Evolutionary conservation across 331 rosid genomes (phyloP).

Genomic region (Arachis monticola): DNA sequence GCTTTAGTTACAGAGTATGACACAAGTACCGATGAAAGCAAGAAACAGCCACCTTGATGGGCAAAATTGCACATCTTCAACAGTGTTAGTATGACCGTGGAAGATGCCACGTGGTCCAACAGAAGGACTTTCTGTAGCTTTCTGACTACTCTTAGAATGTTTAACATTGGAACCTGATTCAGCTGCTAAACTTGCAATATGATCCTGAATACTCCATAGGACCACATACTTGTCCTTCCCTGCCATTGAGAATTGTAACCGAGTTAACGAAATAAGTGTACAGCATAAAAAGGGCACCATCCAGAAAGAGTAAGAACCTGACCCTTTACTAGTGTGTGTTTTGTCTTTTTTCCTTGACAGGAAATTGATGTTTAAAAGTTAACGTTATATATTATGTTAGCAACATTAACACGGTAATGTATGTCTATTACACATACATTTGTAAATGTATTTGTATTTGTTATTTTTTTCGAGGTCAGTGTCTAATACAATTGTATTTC

Average conservation of each 20-base stretch:
- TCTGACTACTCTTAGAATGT: constrained; percentile 56
- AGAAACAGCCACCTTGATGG: constrained; percentile 74
- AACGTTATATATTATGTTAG: constrained; percentile 14
- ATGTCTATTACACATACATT: constrained; percentile 2
- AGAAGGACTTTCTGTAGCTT: constrained; percentile 65
- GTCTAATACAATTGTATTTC: constrained; percentile 1
- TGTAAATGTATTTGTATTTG: neutral
- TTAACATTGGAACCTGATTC: constrained; percentile 64
- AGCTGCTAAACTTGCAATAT: constrained; percentile 63
- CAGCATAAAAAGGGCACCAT: constrained; percentile 9
- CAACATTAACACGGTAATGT: neutral
- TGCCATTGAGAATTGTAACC: constrained; percentile 41
- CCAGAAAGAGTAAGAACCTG: constrained; percentile 25
- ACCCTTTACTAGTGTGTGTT: neutral
- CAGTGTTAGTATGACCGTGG: constrained; percentile 84
- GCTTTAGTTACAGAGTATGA: constrained; percentile 14
- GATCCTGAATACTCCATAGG: constrained; percentile 95
- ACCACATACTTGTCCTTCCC: constrained; percentile 94
- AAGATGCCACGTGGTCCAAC: constrained; percentile 89
- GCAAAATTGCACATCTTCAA: constrained; percentile 98
- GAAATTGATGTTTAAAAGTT: constrained; percentile 9
- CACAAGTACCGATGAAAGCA: constrained; percentile 24
- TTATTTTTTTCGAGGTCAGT: neutral
- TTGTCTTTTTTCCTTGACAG: neutral
- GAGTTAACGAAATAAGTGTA: constrained; percentile 31